A percentile compares a stretch with the other conserved stretches of the same genome.
phyloP scores from a whole-genome alignment of 306 rosid species.

The Hylodesmum podocarpum region DNA sequence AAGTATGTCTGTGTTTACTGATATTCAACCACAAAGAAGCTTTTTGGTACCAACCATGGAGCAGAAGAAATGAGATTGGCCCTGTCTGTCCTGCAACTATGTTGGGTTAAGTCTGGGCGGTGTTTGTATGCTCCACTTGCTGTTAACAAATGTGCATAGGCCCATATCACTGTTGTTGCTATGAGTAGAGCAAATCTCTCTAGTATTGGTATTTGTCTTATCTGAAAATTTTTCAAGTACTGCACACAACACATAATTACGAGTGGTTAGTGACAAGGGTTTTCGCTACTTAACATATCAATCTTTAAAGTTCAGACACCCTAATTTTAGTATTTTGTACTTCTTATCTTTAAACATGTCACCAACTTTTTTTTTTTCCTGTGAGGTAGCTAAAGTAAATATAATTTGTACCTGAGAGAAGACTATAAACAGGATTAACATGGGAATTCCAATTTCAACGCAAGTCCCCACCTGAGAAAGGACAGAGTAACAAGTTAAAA shows the following conservation, averaged over 20 bases:
- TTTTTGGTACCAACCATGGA: conserved; percentile 69
- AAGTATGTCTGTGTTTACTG: background rate
- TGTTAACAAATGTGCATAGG: conserved; percentile 87
- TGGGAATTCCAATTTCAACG: conserved; percentile 95
- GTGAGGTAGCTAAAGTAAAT: background rate
- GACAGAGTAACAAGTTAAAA: conserved; percentile 16
- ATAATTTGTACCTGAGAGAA: conserved; percentile 74
- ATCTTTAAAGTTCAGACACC: background rate
- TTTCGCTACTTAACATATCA: background rate
- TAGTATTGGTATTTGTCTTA: conserved; percentile 62
- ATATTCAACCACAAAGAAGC: background rate
- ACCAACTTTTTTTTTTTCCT: background rate
- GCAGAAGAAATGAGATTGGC: conserved; percentile 96
- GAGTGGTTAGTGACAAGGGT: background rate
- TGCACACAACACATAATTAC: conserved; percentile 35
- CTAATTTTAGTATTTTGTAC: background rate
- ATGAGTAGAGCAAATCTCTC: conserved; percentile 84
- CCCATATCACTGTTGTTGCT: conserved; percentile 81
- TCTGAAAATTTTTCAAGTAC: conserved; percentile 77
- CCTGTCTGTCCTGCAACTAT: conserved; percentile 82
- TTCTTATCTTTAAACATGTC: background rate
- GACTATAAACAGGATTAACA: conserved; percentile 77
- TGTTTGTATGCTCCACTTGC: conserved; percentile 88
- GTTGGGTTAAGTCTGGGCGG: conserved; percentile 70
- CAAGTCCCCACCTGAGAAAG: conserved; percentile 85